Conservation (phyloP, 805 yeast species). For the Metschnikowia proteae region DNA sequence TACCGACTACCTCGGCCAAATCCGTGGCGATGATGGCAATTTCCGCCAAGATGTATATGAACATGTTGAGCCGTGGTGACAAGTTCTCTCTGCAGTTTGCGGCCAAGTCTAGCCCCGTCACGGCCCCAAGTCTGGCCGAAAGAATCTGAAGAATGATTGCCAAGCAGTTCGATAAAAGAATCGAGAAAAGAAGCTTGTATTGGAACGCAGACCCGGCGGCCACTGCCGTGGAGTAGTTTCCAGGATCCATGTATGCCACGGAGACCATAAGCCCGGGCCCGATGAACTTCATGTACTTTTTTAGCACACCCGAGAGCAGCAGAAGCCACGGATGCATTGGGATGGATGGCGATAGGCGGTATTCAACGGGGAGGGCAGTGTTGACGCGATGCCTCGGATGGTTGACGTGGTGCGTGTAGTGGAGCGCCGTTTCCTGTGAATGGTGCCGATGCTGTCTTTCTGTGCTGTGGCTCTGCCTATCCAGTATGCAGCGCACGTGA, state of each 20-base stretch:
- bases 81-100: conserved; percentile 77
- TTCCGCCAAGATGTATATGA: conserved; percentile 76
- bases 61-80: conserved; percentile 54
- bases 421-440: not conserved
- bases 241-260: conserved; percentile 97
- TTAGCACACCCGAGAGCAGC: conserved; percentile 15
- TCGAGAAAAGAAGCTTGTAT: conserved; percentile 73
- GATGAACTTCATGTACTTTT: conserved; percentile 60
- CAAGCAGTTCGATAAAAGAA: conserved; percentile 74
- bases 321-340: conserved; percentile 5
- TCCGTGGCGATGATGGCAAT: conserved; percentile 93
- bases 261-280: conserved; percentile 96
- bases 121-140: conserved; percentile 86
- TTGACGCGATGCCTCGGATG: not conserved
- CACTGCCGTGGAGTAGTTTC: conserved; percentile 92
- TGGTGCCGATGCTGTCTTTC: too few relatives aligned
- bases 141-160: conserved; percentile 84
- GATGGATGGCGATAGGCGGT: not conserved
- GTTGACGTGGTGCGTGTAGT: not conserved
- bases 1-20: conserved; percentile 96
- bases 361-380: not conserved
- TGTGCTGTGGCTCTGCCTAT: too few relatives aligned
- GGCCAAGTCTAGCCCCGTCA: conserved; percentile 91
- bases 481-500: too few relatives aligned
- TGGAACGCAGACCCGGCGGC: conserved; percentile 88